Conservation (phyloP, 2,329 filamentous ascomycete genomes). For the Colletotrichum simmondsii region DNA sequence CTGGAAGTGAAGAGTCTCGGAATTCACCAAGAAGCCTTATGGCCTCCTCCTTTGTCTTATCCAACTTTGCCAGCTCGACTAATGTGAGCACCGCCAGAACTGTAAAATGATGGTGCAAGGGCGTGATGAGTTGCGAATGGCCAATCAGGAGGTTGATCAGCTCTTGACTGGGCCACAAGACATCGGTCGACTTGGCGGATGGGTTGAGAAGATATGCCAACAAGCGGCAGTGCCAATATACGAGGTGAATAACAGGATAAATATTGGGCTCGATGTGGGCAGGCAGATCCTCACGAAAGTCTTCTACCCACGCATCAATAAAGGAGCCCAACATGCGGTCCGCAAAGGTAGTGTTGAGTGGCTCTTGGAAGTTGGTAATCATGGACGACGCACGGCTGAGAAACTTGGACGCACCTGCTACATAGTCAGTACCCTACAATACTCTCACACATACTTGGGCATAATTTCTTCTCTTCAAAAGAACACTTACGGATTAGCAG, state of each 20-base stretch:
- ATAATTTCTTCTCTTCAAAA: background rate
- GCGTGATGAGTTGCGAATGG: constrained; percentile 66
- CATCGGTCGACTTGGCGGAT: constrained; percentile 63
- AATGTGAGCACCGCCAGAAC: constrained; percentile 70
- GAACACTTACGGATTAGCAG: constrained; percentile 70
- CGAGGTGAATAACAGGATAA: constrained; percentile 70
- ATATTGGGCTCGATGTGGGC: constrained; percentile 61
- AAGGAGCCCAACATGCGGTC: constrained; percentile 56
- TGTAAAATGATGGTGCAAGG: constrained; percentile 75
- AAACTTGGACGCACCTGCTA: constrained; percentile 65
- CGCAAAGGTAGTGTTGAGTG: constrained; percentile 15
- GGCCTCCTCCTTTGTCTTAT: constrained; percentile 68
- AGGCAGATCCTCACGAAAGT: constrained; percentile 74
- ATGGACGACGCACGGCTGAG: constrained; percentile 55
- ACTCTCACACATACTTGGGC: background rate
- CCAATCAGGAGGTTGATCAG: constrained; percentile 67
- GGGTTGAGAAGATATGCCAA: constrained; percentile 71
- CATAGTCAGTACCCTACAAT: background rate
- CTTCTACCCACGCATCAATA: constrained; percentile 69
- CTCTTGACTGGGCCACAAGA: constrained; percentile 70
- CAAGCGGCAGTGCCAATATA: constrained; percentile 77
- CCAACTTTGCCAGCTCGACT: constrained; percentile 66
- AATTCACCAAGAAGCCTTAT: constrained; percentile 65
- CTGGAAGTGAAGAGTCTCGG: constrained; percentile 57
- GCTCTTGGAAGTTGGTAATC: constrained; percentile 42